Percentiles rank a stretch among this genome's conserved stretches.
Evolutionary conservation across 1,284 basidiomycete genomes (phyloP).

Genomic region (Moesziomyces parantarcticus): DNA sequence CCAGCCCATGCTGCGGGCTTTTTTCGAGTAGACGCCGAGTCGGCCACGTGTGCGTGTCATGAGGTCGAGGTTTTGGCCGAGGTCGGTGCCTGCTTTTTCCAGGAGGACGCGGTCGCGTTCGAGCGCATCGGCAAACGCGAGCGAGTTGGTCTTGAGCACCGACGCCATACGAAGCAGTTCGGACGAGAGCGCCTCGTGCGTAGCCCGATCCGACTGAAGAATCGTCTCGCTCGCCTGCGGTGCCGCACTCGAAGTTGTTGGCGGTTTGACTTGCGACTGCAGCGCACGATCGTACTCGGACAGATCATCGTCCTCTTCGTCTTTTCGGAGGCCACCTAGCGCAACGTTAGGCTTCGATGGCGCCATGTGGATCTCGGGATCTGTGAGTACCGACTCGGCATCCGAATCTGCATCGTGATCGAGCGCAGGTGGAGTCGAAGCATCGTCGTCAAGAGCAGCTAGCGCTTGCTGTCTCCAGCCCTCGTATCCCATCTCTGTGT

Average conservation of each 20-base stretch:
- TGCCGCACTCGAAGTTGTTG: not conserved
- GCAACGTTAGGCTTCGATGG: not conserved
- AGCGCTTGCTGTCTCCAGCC: constrained; percentile 28
- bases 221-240: constrained; percentile 22
- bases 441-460: constrained; percentile 10
- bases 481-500: constrained; percentile 5
- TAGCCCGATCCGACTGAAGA: constrained; percentile 53
- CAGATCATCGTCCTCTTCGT: constrained; percentile 12
- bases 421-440: constrained; percentile 1
- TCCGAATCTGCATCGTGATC: constrained; percentile 18
- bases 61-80: constrained; percentile 59
- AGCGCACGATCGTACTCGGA: constrained; percentile 27
- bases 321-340: constrained; percentile 11
- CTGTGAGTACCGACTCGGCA: constrained; percentile 36
- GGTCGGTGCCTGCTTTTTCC: constrained; percentile 54
- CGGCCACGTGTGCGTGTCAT: constrained; percentile 66
- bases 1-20: constrained; percentile 65
- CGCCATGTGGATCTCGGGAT: constrained; percentile 26
- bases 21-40: constrained; percentile 61
- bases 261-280: not conserved
- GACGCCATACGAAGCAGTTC: constrained; percentile 66
- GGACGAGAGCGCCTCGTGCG: constrained; percentile 62
- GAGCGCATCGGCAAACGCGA: constrained; percentile 61
- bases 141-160: constrained; percentile 59
- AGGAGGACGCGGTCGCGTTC: constrained; percentile 64